These are phyloP conservation scores for Cercospora nicotianae DNA, from an alignment of 2,329 filamentous ascomycete genomes.

Conservation along the genomic window DNA sequence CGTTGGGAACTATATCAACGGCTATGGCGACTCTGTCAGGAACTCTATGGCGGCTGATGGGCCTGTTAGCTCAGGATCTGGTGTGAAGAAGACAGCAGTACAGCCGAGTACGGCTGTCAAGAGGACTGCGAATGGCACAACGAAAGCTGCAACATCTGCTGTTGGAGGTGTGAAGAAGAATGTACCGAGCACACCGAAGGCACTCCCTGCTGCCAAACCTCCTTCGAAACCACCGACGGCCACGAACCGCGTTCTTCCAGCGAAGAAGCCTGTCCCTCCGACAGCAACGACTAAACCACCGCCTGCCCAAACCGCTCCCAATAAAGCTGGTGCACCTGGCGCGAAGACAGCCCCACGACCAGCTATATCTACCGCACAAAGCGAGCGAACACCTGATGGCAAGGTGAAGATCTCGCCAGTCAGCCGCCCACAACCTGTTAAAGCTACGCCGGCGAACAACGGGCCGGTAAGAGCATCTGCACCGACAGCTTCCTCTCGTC, in stretches of 20 bases:
- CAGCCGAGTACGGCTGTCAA: constrained; percentile 26
- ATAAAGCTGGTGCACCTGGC: not conserved
- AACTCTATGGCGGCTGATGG: constrained; percentile 37
- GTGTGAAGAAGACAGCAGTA: constrained; percentile 31
- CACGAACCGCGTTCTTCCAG: constrained; percentile 10
- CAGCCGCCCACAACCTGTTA: constrained; percentile 14
- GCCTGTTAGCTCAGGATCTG: constrained; percentile 18
- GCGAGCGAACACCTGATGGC: constrained; percentile 21
- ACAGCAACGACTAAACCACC: constrained; percentile 4
- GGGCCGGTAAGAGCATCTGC: constrained; percentile 8
- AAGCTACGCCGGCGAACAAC: constrained; percentile 14
- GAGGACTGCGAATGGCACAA: constrained; percentile 13
- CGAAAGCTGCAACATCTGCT: constrained; percentile 3
- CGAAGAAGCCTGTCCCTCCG: constrained; percentile 13
- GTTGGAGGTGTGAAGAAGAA: constrained; percentile 1
- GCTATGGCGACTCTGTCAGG: constrained; percentile 37
- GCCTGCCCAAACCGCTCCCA: not conserved
- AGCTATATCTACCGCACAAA: constrained; percentile 19
- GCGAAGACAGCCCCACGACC: constrained; percentile 7
- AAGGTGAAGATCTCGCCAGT: constrained; percentile 23
- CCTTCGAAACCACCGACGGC: constrained; percentile 15
- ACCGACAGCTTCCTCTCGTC: constrained; percentile 16
- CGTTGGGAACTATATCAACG: constrained; percentile 39
- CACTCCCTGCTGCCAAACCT: constrained; percentile 18
- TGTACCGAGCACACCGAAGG: constrained; percentile 6